Percentiles rank a stretch among this genome's conserved stretches.
Conservation (phyloP, 371 early-diverging fungal genomes). For the Syncephalastrum contaminatum region DNA sequence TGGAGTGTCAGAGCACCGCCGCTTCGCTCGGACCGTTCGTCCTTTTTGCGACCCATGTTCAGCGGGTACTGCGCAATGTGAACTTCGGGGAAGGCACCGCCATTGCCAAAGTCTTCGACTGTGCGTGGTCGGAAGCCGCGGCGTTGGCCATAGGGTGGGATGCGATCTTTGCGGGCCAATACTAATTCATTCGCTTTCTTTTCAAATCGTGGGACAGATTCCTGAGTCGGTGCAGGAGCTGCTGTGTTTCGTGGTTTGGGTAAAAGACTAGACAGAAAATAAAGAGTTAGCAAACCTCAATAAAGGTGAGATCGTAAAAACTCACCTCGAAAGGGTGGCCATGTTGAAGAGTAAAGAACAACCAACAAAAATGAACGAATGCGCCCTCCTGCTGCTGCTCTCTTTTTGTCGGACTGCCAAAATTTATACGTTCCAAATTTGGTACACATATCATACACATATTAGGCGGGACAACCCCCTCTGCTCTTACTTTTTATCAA, state of each 20-base stretch:
- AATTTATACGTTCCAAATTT: too few species aligned
- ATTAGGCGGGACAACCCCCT: too few species aligned
- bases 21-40: slow-evolving; percentile 39
- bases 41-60: slow-evolving; percentile 87
- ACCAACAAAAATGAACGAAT: neutral
- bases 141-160: slow-evolving; percentile 84
- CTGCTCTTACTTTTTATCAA: too few species aligned
- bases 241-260: slow-evolving; percentile 44
- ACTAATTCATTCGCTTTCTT: slow-evolving; percentile 37
- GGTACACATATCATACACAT: too few species aligned
- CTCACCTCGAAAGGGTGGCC: slow-evolving; percentile 36
- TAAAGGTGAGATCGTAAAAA: neutral
- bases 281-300: neutral
- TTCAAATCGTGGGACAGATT: slow-evolving; percentile 31
- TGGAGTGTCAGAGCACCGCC: slow-evolving; percentile 82
- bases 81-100: slow-evolving; percentile 96
- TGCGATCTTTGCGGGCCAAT: slow-evolving; percentile 39
- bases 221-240: slow-evolving; percentile 20
- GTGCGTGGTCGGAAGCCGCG: slow-evolving; percentile 76
- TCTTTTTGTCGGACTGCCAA: too few species aligned
- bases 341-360: slow-evolving; percentile 11
- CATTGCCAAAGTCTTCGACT: slow-evolving; percentile 92
- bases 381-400: too few species aligned
- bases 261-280: slow-evolving; percentile 26
- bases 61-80: slow-evolving; percentile 89